Conservation (phyloP, 805 yeast species). For the Teunomyces tritomae region DNA sequence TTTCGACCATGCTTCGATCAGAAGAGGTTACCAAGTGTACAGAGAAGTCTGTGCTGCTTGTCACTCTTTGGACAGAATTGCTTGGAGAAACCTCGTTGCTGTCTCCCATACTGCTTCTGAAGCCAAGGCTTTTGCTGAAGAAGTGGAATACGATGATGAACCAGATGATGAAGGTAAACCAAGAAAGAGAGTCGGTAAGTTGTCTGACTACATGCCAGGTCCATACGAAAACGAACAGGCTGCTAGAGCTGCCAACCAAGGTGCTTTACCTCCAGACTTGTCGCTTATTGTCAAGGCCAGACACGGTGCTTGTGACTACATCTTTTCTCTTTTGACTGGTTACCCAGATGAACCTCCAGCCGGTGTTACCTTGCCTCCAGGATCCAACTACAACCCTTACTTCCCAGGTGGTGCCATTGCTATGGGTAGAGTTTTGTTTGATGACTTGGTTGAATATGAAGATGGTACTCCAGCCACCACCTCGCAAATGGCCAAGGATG, state of each 20-base stretch:
- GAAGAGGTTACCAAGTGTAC: constrained; percentile 99
- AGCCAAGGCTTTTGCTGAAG: constrained; percentile 91
- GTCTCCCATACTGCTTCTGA: constrained; percentile 90
- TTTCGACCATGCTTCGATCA: constrained; percentile 91
- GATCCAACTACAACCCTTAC: constrained; percentile 97
- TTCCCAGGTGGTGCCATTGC: constrained; percentile 99
- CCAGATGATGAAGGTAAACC: constrained; percentile 96
- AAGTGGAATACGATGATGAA: constrained; percentile 95
- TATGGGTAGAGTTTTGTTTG: constrained; percentile 97
- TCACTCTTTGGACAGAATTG: constrained; percentile 93
- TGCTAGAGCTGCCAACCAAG: constrained; percentile 99
- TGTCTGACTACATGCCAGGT: constrained; percentile 91
- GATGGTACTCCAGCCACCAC: constrained; percentile 99
- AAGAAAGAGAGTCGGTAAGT: constrained; percentile 96
- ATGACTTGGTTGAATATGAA: constrained; percentile 96
- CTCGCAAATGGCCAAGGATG: constrained; percentile 99
- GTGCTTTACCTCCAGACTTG: constrained; percentile 97
- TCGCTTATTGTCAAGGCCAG: constrained; percentile 97
- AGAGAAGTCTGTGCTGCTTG: constrained; percentile 99
- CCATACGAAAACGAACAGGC: constrained; percentile 99
- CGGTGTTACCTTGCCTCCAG: constrained; percentile 89
- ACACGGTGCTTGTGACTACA: constrained; percentile 96
- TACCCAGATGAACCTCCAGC: constrained; percentile 99
- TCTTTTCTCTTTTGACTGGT: constrained; percentile 93
- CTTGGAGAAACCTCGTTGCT: constrained; percentile 98